Conservation (phyloP, 805 yeast species). For the Saccharomycopsis babjevae region DNA sequence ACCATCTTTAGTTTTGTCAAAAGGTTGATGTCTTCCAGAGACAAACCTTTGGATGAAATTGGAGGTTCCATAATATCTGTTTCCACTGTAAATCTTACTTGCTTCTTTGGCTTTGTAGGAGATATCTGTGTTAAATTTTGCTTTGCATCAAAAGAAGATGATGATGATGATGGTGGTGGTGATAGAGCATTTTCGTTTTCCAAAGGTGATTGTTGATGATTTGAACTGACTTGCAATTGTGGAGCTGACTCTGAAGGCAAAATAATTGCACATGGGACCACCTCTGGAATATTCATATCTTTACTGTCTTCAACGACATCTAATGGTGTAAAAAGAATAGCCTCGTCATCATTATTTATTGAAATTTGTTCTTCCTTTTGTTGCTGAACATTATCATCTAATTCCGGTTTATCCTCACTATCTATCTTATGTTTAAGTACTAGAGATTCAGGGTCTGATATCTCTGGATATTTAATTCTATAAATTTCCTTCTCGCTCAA, state of each 20-base stretch:
- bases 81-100: background rate
- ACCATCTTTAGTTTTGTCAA: conserved; percentile 15
- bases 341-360: background rate
- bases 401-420: too few relatives aligned
- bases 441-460: background rate
- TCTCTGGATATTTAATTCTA: background rate
- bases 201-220: background rate
- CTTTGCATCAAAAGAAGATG: background rate
- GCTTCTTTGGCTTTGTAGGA: background rate
- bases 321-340: background rate
- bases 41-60: background rate
- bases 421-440: background rate
- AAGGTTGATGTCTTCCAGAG: conserved; percentile 14
- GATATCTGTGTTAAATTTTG: background rate
- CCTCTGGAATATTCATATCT: background rate
- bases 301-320: background rate
- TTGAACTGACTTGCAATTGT: background rate
- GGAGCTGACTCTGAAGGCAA: background rate
- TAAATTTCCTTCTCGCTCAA: conserved; percentile 1
- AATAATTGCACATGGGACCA: background rate
- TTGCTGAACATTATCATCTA: background rate
- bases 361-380: background rate
- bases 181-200: background rate
- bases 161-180: background rate
- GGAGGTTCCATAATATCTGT: background rate